phyloP scores from a whole-genome alignment of 441 rosid genomes.

The Populus hybrid region DNA sequence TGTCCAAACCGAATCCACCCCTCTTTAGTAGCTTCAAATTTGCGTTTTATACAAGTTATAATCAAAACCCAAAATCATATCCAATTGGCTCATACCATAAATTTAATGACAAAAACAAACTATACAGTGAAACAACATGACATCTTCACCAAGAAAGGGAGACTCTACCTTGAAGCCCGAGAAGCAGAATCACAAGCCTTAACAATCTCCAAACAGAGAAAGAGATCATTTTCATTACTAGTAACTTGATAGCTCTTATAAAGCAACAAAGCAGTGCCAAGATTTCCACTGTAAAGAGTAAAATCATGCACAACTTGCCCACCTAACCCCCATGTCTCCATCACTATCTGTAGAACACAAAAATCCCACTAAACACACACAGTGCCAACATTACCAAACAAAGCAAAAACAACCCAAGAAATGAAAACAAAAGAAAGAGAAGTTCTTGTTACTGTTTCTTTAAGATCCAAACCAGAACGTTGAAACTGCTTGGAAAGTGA shows the following conservation, averaged over 20 bases:
- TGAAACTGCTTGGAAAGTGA: slow-evolving; percentile 52
- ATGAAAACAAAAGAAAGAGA: neutral
- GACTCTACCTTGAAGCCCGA: slow-evolving; percentile 41
- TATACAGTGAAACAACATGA: neutral
- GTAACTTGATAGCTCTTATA: slow-evolving; percentile 53
- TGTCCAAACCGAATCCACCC: neutral
- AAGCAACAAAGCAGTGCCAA: slow-evolving; percentile 61
- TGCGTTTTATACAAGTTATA: neutral
- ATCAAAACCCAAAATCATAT: neutral
- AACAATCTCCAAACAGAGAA: slow-evolving; percentile 48
- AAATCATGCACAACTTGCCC: slow-evolving; percentile 43
- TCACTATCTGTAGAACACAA: slow-evolving; percentile 39
- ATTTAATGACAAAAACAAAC: neutral
- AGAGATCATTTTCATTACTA: slow-evolving; percentile 48
- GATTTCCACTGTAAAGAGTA: slow-evolving; percentile 55
- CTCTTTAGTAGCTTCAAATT: neutral
- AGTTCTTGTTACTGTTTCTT: slow-evolving; percentile 51
- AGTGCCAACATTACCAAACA: neutral
- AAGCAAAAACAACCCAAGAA: neutral
- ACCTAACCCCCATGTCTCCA: slow-evolving; percentile 49
- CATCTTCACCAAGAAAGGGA: neutral
- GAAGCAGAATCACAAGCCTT: slow-evolving; percentile 64
- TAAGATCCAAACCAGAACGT: slow-evolving; percentile 68
- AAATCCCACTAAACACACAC: neutral
- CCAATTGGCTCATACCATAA: neutral